Evolutionary conservation across 192 early-diverging fungal species (phyloP), one percentile per base, ranked within the genome.

Genomic region (Coemansia umbellata): DNA sequence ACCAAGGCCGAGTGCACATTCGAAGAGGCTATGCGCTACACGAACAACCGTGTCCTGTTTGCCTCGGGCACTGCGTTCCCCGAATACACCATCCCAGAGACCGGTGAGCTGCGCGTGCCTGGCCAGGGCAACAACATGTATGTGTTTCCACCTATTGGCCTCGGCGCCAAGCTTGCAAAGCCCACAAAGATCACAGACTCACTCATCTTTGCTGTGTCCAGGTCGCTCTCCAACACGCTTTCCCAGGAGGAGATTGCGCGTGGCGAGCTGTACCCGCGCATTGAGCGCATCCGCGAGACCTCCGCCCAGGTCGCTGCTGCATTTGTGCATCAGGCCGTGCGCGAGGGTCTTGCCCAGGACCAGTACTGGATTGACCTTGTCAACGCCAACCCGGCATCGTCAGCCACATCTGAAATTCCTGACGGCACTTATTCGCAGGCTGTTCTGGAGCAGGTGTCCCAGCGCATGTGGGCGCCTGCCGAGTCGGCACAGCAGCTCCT

Each of bases 51-150:
- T 45, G 94, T 93, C 17, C 84, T 98, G 44, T 98, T 98, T 81
- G 93, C 93, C 15, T 93, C 91, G 4, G 95, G 95, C 44, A 96
- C 94, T 7, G 90, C 87, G 4, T 98, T 98, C 80, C 91, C 94
- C 19, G 49, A 80, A 18, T 87, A 86, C 61, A 84, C 76, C 6
- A 70, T 88, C 31, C 85, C 88, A 10, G 69, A 79, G 26, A 67
- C 69, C 43, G 22, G 24, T 26, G 60, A 73, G 21, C 36, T 43
- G 26, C 52, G 54, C 37, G 56, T 85, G 37, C 89, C 91, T 6
- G 91, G 87, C 14, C 91, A 95, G 75, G 93, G 89, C 56, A 93
- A 95, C 81, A 95, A 95, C 80, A 91, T 89, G 87, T 97, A 94
- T 69, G 91, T 95, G 51, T 97, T 95, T 84, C 95, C 95, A 37